phyloP scores from a whole-genome alignment of 768 basidiomycete species.

The Amanita inopinata region DNA sequence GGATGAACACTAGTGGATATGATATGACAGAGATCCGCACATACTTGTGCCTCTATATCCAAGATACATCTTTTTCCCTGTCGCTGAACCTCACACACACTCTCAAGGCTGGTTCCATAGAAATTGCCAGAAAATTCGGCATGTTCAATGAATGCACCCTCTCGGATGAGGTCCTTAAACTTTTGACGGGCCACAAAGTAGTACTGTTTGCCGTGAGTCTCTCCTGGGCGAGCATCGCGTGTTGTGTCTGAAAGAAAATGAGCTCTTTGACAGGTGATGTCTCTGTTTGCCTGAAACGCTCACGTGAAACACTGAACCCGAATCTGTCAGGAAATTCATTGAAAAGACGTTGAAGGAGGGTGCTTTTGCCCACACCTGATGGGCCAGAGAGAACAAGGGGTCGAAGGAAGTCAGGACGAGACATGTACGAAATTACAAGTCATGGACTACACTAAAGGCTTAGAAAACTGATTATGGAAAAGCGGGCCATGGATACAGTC shows the following conservation, averaged over 20 bases:
- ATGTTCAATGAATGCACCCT: constrained; percentile 84
- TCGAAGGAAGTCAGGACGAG: constrained; percentile 34
- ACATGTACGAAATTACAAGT: too few species aligned
- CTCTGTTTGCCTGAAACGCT: constrained; percentile 15
- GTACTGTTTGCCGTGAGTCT: constrained; percentile 76
- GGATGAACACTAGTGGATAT: constrained; percentile 4
- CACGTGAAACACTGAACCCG: constrained; percentile 92
- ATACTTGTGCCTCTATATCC: constrained; percentile 93
- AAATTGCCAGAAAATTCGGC: constrained; percentile 89
- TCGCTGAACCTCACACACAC: constrained; percentile 58
- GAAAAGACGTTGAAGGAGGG: constrained; percentile 77
- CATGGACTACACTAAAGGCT: neutral
- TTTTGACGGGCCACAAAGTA: constrained; percentile 67
- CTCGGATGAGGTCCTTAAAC: constrained; percentile 60
- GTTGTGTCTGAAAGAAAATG: constrained; percentile 66
- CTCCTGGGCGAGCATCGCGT: constrained; percentile 72
- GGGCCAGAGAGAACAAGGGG: constrained; percentile 88
- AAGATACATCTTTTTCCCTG: constrained; percentile 79
- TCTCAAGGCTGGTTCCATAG: constrained; percentile 85
- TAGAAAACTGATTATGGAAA: too few species aligned
- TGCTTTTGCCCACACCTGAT: constrained; percentile 92
- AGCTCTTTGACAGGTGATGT: constrained; percentile 8
- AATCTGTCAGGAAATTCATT: constrained; percentile 74
- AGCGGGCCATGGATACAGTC: too few species aligned
- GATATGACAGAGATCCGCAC: constrained; percentile 13